Evolutionary conservation across 306 rosid species (phyloP).

Genomic region (Ammopiptanthus mongolicus): DNA sequence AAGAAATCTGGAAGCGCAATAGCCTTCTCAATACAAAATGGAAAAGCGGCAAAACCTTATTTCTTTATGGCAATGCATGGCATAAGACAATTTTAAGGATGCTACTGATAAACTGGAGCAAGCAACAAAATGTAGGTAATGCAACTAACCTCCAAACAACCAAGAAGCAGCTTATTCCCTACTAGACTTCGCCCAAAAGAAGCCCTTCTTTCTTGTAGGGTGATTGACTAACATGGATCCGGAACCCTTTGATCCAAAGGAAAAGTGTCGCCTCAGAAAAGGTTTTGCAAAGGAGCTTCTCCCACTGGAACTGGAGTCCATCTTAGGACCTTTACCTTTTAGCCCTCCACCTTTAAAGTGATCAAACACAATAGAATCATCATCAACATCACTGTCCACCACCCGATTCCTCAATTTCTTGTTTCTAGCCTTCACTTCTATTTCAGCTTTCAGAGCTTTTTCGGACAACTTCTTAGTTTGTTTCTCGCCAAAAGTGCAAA

Average conservation of each 20-base stretch:
- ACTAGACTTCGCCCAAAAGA: constrained; percentile 93
- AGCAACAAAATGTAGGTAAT: constrained; percentile 18
- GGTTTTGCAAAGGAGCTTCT: constrained; percentile 69
- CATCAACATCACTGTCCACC: constrained; percentile 58
- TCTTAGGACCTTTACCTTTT: constrained; percentile 46
- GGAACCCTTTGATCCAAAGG: constrained; percentile 81
- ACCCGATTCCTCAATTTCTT: constrained; percentile 52
- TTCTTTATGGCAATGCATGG: neutral
- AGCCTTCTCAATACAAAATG: neutral
- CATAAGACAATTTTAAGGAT: constrained; percentile 8
- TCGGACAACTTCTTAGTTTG: constrained; percentile 62
- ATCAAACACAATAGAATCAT: constrained; percentile 48
- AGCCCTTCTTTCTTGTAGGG: constrained; percentile 74
- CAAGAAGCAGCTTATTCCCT: constrained; percentile 46
- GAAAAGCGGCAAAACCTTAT: neutral
- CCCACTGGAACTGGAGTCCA: constrained; percentile 71
- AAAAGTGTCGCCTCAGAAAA: constrained; percentile 74
- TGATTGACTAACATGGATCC: constrained; percentile 49
- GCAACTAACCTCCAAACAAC: constrained; percentile 52
- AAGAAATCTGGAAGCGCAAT: constrained; percentile 8
- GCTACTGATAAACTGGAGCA: neutral
- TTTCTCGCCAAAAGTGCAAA: constrained; percentile 86
- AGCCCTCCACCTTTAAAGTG: constrained; percentile 37
- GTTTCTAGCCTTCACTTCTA: constrained; percentile 65
- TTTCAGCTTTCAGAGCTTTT: constrained; percentile 78